Evolutionary conservation across 108 stramenopile genomes (phyloP), one percentile per base, ranked within the genome.

Genomic region (Cyclotella choctawhatcheeana): DNA sequence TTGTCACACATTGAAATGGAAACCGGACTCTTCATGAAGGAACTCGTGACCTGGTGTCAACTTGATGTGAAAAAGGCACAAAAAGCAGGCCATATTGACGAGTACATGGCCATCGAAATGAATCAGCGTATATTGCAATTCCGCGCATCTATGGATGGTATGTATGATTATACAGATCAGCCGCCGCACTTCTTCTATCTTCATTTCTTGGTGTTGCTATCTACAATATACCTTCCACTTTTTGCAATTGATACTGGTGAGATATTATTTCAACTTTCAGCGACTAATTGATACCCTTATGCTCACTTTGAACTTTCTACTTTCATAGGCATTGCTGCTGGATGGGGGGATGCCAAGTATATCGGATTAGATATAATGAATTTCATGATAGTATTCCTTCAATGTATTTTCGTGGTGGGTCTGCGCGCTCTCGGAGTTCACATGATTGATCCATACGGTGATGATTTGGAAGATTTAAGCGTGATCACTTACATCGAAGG

Each of bases 361-460:
- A 89, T 93, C n/a, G 90, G 86, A 58, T 83, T 85, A 29, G 75
- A 82, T 54, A 43, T 82, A 0, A 29, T 82, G 45, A 60, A 60
- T 67, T 77, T 77, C 35, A 32, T 79, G 26, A 70, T 83, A 29
- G 77, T 83, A 1, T 40, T 77, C 13, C 35, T 83, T 32, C 82
- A 83, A 50, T 48, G 58, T 32, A 50, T 83, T 5, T 83, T 79
- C 32, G 77, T 79, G 21, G 61, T 77, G 29, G 82, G 82, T 31
- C 44, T 83, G n/a, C 64, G 82, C 5, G 31, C 64, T 17, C 71
- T 83, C 22, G 82, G 77, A 50, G 59, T 62, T 3, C 74, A 75
- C 20, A 74, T 83, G 73, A 44, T 63, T 47, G 77, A 83, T 45
- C 82, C 79, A 16, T 81, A 66, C 43, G 83, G 83, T 48, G 70